Percentiles rank a stretch among this genome's conserved stretches.
phyloP scores from a whole-genome alignment of 805 yeast genomes.

The Nadsonia fulvescens region DNA sequence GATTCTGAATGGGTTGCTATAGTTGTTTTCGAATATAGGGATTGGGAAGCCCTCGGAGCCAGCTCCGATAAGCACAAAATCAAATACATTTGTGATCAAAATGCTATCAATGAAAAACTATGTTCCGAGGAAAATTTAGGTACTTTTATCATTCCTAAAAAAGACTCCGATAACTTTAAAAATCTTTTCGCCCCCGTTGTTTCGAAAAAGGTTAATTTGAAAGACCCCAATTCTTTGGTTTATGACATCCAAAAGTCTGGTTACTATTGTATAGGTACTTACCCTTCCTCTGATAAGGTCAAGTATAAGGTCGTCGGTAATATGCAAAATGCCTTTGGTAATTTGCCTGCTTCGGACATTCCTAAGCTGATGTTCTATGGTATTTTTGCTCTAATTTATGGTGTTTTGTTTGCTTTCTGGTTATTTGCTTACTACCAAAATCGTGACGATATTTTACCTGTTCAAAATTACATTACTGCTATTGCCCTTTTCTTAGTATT shows the following conservation, averaged over 20 bases:
- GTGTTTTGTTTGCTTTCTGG: slow-evolving; percentile 64
- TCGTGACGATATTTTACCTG: slow-evolving; percentile 70
- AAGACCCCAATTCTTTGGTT: slow-evolving; percentile 41
- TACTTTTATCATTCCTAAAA: slow-evolving; percentile 36
- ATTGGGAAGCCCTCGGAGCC: slow-evolving; percentile 50
- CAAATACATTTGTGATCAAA: slow-evolving; percentile 60
- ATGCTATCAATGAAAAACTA: slow-evolving; percentile 34
- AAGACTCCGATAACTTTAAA: slow-evolving; percentile 23
- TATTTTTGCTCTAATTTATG: slow-evolving; percentile 64
- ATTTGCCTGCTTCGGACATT: slow-evolving; percentile 73
- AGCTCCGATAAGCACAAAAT: slow-evolving; percentile 13
- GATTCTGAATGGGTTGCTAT: slow-evolving; percentile 30
- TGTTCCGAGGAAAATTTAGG: slow-evolving; percentile 43
- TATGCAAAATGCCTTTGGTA: slow-evolving; percentile 85
- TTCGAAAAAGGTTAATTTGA: slow-evolving; percentile 34
- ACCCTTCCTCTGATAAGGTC: slow-evolving; percentile 17
- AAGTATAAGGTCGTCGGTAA: slow-evolving; percentile 50
- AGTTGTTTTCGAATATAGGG: slow-evolving; percentile 71
- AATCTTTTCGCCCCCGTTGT: slow-evolving; percentile 34
- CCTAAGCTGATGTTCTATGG: slow-evolving; percentile 87
- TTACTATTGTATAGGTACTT: slow-evolving; percentile 77
- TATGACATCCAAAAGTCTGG: slow-evolving; percentile 66
- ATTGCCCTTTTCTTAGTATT: slow-evolving; percentile 66
- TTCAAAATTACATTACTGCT: slow-evolving; percentile 79
- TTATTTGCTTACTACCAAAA: slow-evolving; percentile 73